Base-by-base conservation (phyloP, 1,284 basidiomycete genomes). In the Ceratobasidium theobromae region DNA sequence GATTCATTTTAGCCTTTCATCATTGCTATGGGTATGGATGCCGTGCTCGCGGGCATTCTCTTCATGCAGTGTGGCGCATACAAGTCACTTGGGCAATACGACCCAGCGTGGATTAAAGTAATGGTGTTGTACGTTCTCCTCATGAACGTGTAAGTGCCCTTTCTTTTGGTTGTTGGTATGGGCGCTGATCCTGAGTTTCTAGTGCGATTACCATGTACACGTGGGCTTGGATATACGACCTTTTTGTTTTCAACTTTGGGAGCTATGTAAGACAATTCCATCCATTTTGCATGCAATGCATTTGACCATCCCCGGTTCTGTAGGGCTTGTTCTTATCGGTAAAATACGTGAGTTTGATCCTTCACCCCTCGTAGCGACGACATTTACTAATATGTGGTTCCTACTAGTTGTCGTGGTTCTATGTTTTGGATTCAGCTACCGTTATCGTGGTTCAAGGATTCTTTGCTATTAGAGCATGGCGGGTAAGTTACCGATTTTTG, bases 381-480 rank as follows among this genome's bases (percentile, higher is more conserved):
- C 43, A 14, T 45, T 45, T 6, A 38, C 18, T 60, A 18, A 48
- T 25, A 11, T 33, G 3, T 14, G 14, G 9, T 60, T 23, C 3
- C n/a, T 16, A 21, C 38, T 40, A 60, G 57, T 45, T 60, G 16
- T 48, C 57, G 5, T 60, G 57, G 57, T 60, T 46, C n/a, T 60
- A 60, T 27, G 65, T 66, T 2, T 27, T 66, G 52, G 65, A 66
- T 38, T 54, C 51, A 21, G 45, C 45, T 9, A 66, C 65, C 8
- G 65, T 66, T 1, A 66, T 66, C 28, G 53, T 66, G 30, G 65
- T 66, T 16, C 65, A 66, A 40, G 45, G 23, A 11, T 66, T 66
- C 23, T 66, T 66, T n/a, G 65, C 65, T 25, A 33, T 49, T 23
- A 18, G 65, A 33, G 65, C 52, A 35, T 49, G 53, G 65, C 53